Percentiles rank a stretch among this genome's conserved stretches.
These are phyloP conservation scores for Calocybe indica DNA, from an alignment of 768 basidiomycete genomes.

Conservation along the genomic window DNA sequence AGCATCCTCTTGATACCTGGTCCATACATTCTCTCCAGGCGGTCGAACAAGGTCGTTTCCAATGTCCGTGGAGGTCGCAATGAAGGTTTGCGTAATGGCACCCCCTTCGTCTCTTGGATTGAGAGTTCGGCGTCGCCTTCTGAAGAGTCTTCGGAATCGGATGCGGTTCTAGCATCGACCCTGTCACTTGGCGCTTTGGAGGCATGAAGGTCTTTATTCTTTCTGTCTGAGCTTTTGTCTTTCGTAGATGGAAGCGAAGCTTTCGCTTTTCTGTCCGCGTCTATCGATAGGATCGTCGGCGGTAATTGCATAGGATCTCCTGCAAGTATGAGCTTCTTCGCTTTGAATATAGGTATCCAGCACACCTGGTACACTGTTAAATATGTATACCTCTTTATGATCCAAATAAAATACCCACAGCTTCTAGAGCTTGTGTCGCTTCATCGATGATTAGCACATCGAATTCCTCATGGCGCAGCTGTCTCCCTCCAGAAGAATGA, in stretches of 20 bases:
- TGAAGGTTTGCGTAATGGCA: slow-evolving; percentile 11
- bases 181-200: not conserved
- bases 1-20: slow-evolving; percentile 79
- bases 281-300: slow-evolving; percentile 78
- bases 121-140: not conserved
- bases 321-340: slow-evolving; percentile 82
- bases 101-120: not conserved
- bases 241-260: not conserved
- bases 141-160: slow-evolving; percentile 3
- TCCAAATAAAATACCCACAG: slow-evolving; percentile 40
- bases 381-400: slow-evolving; percentile 5
- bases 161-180: not conserved
- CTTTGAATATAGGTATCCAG: slow-evolving; percentile 95
- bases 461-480: slow-evolving; percentile 71
- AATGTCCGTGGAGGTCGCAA: slow-evolving; percentile 65
- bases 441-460: slow-evolving; percentile 97
- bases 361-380: slow-evolving; percentile 53
- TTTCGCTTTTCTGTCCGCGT: slow-evolving; percentile 31
- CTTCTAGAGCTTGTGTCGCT: slow-evolving; percentile 94
- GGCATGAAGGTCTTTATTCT: slow-evolving; percentile 3
- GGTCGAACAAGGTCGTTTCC: slow-evolving; percentile 88
- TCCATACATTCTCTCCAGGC: slow-evolving; percentile 87
- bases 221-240: not conserved
- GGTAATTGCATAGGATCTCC: slow-evolving; percentile 96
- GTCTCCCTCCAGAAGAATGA: slow-evolving; percentile 85